phyloP scores from a whole-genome alignment of 345 rosid species.

The Camelina neglecta region DNA sequence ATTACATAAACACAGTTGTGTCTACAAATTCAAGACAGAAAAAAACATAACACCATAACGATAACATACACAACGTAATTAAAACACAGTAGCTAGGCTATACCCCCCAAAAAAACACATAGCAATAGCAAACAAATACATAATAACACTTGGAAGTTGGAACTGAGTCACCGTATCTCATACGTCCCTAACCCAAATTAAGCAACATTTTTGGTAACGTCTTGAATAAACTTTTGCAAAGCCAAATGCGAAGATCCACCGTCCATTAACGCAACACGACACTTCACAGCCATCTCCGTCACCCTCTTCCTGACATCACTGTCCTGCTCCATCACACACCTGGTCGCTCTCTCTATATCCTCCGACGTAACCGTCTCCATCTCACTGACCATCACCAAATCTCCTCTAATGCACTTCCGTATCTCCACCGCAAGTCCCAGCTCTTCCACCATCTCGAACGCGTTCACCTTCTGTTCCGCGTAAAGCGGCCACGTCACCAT shows the following conservation, averaged over 20 bases:
- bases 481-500: conserved; percentile 59
- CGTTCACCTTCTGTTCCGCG: conserved; percentile 63
- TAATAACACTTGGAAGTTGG: not conserved
- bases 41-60: too few species aligned
- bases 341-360: conserved; percentile 52
- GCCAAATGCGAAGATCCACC: conserved; percentile 51
- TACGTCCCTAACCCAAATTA: not conserved
- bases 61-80: too few species aligned
- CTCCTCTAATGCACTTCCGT: conserved; percentile 36
- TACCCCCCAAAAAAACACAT: not conserved
- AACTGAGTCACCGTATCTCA: not conserved
- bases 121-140: not conserved
- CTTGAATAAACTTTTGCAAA: conserved; percentile 43
- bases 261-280: conserved; percentile 46
- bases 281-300: conserved; percentile 38
- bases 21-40: not conserved
- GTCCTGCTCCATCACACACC: conserved; percentile 45
- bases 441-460: conserved; percentile 56
- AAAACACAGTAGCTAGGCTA: too few species aligned
- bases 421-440: conserved; percentile 55
- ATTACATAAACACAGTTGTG: too few species aligned
- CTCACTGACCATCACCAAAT: not conserved
- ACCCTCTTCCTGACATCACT: conserved; percentile 45
- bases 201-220: conserved; percentile 26
- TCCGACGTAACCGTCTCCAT: conserved; percentile 42